Base-by-base conservation (phyloP, 2,329 filamentous ascomycete species). In the Lizonia empirigonia region DNA sequence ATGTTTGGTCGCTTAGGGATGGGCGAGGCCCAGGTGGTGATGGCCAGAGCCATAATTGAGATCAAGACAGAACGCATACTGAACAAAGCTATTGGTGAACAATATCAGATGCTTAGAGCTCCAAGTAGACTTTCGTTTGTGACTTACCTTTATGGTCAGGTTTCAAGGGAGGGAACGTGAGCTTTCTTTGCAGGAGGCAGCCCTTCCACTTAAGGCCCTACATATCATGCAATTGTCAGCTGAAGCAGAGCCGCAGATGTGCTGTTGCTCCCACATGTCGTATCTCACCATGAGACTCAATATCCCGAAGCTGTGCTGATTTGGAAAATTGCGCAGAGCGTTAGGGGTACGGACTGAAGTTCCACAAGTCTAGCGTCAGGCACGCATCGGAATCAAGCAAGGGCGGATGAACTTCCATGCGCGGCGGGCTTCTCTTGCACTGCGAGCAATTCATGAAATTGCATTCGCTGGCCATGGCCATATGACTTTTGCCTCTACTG, bases 1-100 rank as follows among this genome's bases (percentile, higher is more conserved):
- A 54, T 50, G 29, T 50, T 19, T 18, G 39, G 32, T 44, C 35
- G 39, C 13, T 42, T 24, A 23, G 58, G 45, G 19, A 64, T 54
- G 1, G 65, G 65, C 4, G 56, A 56, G 29, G 55, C 46, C n/a
- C 44, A 13, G 20, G 42, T 22, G 30, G 37, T 29, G 22, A 38
- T 44, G 20, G 38, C 30, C 16, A 60, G 20, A 29, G 50, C 52
- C 29, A 57, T 27, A n/a, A 42, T 8, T 20, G 49, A 37, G 7
- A 57, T 40, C 15, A 52, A 16, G 16, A 30, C 20, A 19, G 44
- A 50, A 30, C 20, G 39, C 50, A 53, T 53, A 15, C 8, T 33
- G 44, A 29, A 13, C 5, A 33, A 23, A 29, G 33, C 23, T 38
- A 23, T 18, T 38, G 37, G 32, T 23, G 6, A 26, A 8, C 15